Base-by-base conservation (phyloP, 2,329 filamentous ascomycete species). In the Epicoccum sorghinum region DNA sequence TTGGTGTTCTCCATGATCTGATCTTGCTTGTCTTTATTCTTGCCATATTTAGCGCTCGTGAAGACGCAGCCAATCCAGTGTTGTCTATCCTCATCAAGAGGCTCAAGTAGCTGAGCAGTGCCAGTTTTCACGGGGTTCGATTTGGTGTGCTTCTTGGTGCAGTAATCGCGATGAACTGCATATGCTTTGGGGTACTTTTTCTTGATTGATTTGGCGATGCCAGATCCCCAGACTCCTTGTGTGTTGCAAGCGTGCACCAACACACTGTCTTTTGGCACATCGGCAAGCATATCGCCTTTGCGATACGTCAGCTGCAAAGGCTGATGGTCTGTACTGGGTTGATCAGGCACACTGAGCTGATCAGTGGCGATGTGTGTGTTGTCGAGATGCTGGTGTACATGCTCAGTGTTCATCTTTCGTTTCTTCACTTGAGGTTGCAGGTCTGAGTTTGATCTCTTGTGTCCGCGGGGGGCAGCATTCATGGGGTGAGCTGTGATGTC, bases 241-340 rank as follows among this genome's bases (percentile, higher is more conserved):
- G 79, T 80, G 67, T 87, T 87, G 72, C 84, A 86, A 10, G 84
- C 83, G 67, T 87, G 84, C 52, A 86, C 78, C 13, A 87, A 70
- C 13, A 83, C 75, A 22, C 78, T 74, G 47, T 76, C 70, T 30
- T 77, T 65, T 0, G 83, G 82, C 0, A 81, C 81, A 8, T 37
- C 22, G 33, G 75, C 65, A 65, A 86, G 85, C 35, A 87, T 76
- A 62, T 83, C 74, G 46, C 82, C 82, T 4, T 52, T 56, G 55
- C 69, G 61, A 50, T 66, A 49, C 18, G 58, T 62, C 8, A 74
- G 52, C 1, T n/a, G 13, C 2, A 66, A 48, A 0, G 12, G 7
- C 18, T 7, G 4, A 14, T 35, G 35, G 27, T 40, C 23, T 10
- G 6, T 40, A 5, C 37, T 35, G 23, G 37, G 39, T 12, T 5